Conservation (phyloP, 371 early-diverging fungal genomes). For the Modicella reniformis region DNA sequence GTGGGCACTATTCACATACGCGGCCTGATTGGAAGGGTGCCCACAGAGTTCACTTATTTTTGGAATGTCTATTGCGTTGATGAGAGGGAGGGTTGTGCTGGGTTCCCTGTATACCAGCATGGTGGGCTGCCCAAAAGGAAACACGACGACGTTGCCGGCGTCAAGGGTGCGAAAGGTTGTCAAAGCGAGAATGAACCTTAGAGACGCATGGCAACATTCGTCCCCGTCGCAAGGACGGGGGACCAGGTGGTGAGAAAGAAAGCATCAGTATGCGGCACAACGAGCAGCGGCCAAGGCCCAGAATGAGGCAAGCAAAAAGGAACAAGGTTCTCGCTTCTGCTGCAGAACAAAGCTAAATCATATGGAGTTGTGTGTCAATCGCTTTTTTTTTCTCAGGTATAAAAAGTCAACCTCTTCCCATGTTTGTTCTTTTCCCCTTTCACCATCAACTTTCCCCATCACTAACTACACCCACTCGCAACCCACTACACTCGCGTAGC, state of each 20-base stretch:
- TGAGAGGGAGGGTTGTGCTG: not conserved
- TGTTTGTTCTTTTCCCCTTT: constrained; percentile 30
- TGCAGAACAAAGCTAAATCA: not conserved
- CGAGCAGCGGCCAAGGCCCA: not conserved
- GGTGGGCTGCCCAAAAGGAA: no score
- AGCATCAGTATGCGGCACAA: no score
- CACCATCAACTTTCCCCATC: constrained; percentile 18
- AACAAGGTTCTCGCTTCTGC: not conserved
- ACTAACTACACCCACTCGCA: constrained; percentile 19
- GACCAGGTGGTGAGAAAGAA: not conserved
- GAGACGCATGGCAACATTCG: no score
- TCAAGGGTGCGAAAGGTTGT: no score
- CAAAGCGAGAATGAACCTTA: no score
- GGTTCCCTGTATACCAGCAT: constrained; percentile 5
- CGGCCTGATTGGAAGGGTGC: constrained; percentile 7
- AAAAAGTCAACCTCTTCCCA: constrained; percentile 12
- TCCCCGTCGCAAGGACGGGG: not conserved
- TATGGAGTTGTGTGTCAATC: constrained; percentile 2
- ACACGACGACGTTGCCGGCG: no score
- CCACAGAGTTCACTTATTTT: not conserved
- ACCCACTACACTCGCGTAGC: constrained; percentile 21
- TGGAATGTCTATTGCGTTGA: not conserved
- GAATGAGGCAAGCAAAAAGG: not conserved
- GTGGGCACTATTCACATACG: constrained; percentile 8
- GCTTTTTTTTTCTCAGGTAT: not conserved